Evolutionary conservation across 345 rosid genomes (phyloP).

Genomic region (Microcos paniculata): DNA sequence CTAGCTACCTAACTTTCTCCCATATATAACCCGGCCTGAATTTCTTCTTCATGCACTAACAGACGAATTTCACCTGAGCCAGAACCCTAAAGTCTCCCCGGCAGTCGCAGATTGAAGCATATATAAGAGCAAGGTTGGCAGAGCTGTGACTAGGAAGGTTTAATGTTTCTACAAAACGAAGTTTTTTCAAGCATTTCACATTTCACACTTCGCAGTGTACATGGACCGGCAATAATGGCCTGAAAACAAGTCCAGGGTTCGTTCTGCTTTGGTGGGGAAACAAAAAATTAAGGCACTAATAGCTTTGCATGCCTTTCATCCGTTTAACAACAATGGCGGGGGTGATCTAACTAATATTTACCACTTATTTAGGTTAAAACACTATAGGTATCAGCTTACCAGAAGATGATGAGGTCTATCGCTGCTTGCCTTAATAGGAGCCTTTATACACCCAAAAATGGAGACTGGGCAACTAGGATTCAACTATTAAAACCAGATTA

Average conservation of each 20-base stretch:
- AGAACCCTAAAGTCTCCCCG: not conserved
- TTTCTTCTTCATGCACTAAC: too few species aligned
- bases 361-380: slow-evolving; percentile 17
- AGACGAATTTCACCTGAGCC: not conserved
- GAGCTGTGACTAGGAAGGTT: not conserved
- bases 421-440: slow-evolving; percentile 39
- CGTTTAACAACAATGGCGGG: slow-evolving; percentile 11
- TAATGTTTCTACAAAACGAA: not conserved
- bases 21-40: not conserved
- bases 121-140: not conserved
- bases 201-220: too few species aligned
- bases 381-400: slow-evolving; percentile 21
- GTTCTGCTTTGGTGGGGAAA: slow-evolving; percentile 2
- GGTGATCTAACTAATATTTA: slow-evolving; percentile 14
- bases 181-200: not conserved
- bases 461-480: slow-evolving; percentile 26
- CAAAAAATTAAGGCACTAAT: not conserved
- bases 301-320: slow-evolving; percentile 2
- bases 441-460: slow-evolving; percentile 25
- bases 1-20: not conserved
- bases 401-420: slow-evolving; percentile 11
- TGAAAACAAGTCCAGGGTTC: slow-evolving; percentile 3
- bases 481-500: slow-evolving; percentile 9
- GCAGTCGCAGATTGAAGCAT: not conserved
- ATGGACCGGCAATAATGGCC: not conserved